Evolutionary conservation across 2,329 filamentous ascomycete genomes (phyloP), one percentile per base, ranked within the genome.

Genomic region (Talaromyces sp.): DNA sequence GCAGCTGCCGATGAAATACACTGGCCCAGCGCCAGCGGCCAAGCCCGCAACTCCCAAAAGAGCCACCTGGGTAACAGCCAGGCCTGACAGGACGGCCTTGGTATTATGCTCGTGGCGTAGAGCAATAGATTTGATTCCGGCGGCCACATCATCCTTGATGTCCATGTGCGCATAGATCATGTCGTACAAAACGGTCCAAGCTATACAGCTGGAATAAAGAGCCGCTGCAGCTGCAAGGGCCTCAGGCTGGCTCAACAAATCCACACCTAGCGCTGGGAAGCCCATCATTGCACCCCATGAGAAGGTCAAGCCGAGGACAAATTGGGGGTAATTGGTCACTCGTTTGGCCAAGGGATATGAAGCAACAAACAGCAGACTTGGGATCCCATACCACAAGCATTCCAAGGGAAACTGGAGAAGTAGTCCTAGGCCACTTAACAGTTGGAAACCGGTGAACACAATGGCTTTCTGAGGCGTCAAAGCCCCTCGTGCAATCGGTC

Each of bases 1-100:
- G 63, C 84, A 86, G 55, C 80, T 83, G 6, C 84, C 84, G 11
- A 80, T 67, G 62, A 84, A 86, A 73, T 84, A 88, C 15, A 85
- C 67, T 1, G 85, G 85, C 0, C 85, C 84, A 22, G 84, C 79
- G 15, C 84, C 84, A 17, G 80, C 73, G 53, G 76, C 76, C 55
- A 76, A 68, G n/a, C 78, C 78, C 27, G 78, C 77, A 32, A 72
- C 71, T 39, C 74, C 75, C 47, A 81, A 74, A 10, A 81, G 68
- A n/a, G 71, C 69, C 19, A 80, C 73, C 61, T 81, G 78, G 44
- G 69, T 68, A 3, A 68, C 70, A 13, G 77, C 77, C 55, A 80
- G 68, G 27, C 73, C 75, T 32, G 72, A 74, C 17, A 81, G 71
- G 11, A 80, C 71, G 4, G 72, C 65, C 64, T 81, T 81, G 32